A percentile compares a stretch with the other conserved stretches of the same genome.
Conservation (phyloP, 352 stramenopile species). For the Pythium pyrilobum region DNA sequence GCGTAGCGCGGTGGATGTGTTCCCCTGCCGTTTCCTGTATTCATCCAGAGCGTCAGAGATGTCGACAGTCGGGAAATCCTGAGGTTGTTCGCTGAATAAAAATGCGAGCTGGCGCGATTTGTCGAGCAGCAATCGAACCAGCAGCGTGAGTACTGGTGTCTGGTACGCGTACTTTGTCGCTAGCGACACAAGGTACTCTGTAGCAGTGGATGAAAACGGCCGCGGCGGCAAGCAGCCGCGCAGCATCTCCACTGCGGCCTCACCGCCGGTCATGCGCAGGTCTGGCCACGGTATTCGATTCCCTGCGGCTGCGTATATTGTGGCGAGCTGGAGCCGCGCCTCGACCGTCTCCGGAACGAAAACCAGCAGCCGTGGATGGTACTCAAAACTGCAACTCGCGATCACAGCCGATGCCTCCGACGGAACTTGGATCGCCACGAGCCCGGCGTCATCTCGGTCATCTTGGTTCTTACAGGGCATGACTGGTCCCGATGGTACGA, state of each 20-base stretch:
- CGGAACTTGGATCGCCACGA: conserved; percentile 1
- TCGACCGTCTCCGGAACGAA: conserved; percentile 34
- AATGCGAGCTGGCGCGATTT: conserved; percentile 25
- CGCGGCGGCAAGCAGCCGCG: conserved; percentile 27
- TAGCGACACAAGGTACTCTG: conserved; percentile 19
- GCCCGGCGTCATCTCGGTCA: background rate
- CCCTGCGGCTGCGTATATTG: conserved; percentile 27
- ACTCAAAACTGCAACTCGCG: conserved; percentile 3
- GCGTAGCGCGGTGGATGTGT: background rate
- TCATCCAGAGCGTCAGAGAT: conserved; percentile 19
- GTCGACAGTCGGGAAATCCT: background rate
- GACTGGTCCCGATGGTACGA: background rate
- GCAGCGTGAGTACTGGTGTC: conserved; percentile 21
- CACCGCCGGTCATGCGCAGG: conserved; percentile 41
- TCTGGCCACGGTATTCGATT: conserved; percentile 22
- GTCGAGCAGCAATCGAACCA: conserved; percentile 4
- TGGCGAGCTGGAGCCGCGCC: conserved; percentile 33
- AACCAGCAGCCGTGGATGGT: conserved; percentile 24
- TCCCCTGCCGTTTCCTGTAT: conserved; percentile 19
- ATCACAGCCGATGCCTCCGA: background rate
- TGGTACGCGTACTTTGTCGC: conserved; percentile 25
- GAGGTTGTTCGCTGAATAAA: conserved; percentile 19
- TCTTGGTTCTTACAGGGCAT: conserved; percentile 9
- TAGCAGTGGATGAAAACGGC: conserved; percentile 25
- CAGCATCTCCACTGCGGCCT: conserved; percentile 36